A percentile compares a stretch with the other conserved stretches of the same genome.
Conservation (phyloP, 129 eudicot genomes). For the Rutidosis leptorrhynchoides region DNA sequence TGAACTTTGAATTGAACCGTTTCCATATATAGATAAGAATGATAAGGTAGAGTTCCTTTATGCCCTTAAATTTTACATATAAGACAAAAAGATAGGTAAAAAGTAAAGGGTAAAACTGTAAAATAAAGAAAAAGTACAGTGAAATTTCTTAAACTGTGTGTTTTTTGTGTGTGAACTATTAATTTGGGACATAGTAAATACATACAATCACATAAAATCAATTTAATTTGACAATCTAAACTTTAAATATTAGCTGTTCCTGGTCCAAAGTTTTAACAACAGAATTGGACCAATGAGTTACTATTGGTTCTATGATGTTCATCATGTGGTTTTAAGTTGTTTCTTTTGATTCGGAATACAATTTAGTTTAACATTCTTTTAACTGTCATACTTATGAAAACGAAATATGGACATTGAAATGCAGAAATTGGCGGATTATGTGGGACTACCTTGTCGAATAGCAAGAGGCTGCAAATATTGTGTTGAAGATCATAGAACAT, state of each 20-base stretch:
- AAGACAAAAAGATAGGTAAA: too few relatives aligned
- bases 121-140: too few relatives aligned
- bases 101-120: too few relatives aligned
- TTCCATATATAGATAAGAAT: too few relatives aligned
- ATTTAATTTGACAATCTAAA: too few relatives aligned
- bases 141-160: too few relatives aligned
- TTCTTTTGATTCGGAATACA: neutral
- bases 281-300: neutral
- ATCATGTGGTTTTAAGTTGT: neutral
- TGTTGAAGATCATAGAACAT: conserved; percentile 72
- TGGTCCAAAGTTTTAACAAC: neutral
- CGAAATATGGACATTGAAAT: conserved; percentile 6
- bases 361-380: neutral
- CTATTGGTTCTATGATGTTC: neutral
- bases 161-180: too few relatives aligned
- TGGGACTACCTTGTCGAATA: conserved; percentile 91
- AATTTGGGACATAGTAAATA: too few relatives aligned
- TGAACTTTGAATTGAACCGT: neutral
- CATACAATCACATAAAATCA: too few relatives aligned
- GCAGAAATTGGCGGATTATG: conserved; percentile 88
- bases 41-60: too few relatives aligned
- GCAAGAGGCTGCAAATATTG: conserved; percentile 97
- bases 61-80: too few relatives aligned
- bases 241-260: too few relatives aligned
- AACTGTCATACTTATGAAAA: conserved; percentile 14